Base-by-base conservation (phyloP, 2,329 filamentous ascomycete genomes). In the Colletotrichum cuscutae region DNA sequence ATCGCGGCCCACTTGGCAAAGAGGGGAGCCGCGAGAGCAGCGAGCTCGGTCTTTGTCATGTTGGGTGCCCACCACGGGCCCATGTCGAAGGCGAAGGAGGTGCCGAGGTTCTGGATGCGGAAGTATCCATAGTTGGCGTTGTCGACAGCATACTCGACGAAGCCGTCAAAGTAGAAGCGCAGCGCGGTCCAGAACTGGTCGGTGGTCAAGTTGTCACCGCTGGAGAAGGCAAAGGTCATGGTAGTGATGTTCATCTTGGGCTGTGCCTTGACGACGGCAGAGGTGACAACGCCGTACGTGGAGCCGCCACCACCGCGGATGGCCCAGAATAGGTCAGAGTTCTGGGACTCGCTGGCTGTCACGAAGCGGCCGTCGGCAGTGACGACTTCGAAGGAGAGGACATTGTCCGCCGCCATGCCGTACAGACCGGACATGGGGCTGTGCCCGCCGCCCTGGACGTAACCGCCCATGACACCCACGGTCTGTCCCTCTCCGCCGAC, bases 291-390 rank as follows among this genome's bases (percentile, higher is more conserved):
- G 3, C 84, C 90, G 74, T 86, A 75, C 2, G 82, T 84, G 73
- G 79, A 81, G 22, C 81, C 81, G 28, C 85, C 86, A 5, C 83
- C 75, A 15, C 90, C 90, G 72, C 88, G 81, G 72, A 92, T 83
- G 0, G 91, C 91, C 91, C 90, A 93, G 79, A 91, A 93, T 0
- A 93, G 80, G 65, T 93, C 90, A 0, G 81, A 71, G 71, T 92
- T 85, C 42, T 87, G 81, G 15, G 86, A 84, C 53, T 87, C 87
- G 60, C 88, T 90, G 1, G 87, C 85, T 0, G 81, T 84, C 1
- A 91, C 58, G 11, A 89, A 82, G 13, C 86, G 78, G 0, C 90
- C 90, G 7, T 77, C 76, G 0, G 87, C 86, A 1, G 87, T 89
- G 1, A 93, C 86, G 1, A 91, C 81, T 52, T 90, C 86, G 80